These are phyloP conservation scores for Medicago truncatula DNA, from an alignment of 306 rosid species.

Conservation along the genomic window MtrunA17r5.0-ANR NC_053049.1:37371501-37372000, in stretches of 20 bases:
- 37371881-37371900: slow-evolving; percentile 93
- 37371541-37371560: slow-evolving; percentile 13
- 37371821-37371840: slow-evolving; percentile 75
- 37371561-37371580: slow-evolving; percentile 19
- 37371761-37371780: slow-evolving; percentile 28
- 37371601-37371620: slow-evolving; percentile 22
- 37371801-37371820: slow-evolving; percentile 12
- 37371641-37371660: slow-evolving; percentile 40
- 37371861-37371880: slow-evolving; percentile 98
- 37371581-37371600: slow-evolving; percentile 1
- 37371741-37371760: slow-evolving; percentile 37
- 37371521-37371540: slow-evolving; percentile 33
- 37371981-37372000: slow-evolving; percentile 7
- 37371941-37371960: background rate
- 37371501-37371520: slow-evolving; percentile 21
- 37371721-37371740: slow-evolving; percentile 64
- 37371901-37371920: slow-evolving; percentile 78
- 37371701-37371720: slow-evolving; percentile 92
- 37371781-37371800: slow-evolving; percentile 22
- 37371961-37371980: slow-evolving; percentile 31
- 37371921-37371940: slow-evolving; percentile 23
- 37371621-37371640: slow-evolving; percentile 35
- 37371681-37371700: slow-evolving; percentile 92
- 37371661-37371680: slow-evolving; percentile 94
- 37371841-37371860: slow-evolving; percentile 85